Conservation (phyloP, 2,329 filamentous ascomycete genomes). For the Beauveria sp. region DNA sequence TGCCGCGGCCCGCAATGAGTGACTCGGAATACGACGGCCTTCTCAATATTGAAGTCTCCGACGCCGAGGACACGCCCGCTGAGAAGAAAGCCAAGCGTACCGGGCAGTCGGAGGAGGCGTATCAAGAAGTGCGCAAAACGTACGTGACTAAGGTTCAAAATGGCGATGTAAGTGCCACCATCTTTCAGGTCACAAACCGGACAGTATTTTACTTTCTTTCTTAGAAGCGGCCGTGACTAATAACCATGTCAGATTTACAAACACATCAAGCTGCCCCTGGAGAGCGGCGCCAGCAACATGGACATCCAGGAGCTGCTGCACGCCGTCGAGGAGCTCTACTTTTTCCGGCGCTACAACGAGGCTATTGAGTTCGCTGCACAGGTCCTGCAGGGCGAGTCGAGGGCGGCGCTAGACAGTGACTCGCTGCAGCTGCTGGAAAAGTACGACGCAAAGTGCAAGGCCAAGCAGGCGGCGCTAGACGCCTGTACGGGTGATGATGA, state of each 20-base stretch:
- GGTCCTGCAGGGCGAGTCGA: slow-evolving; percentile 25
- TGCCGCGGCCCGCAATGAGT: background rate
- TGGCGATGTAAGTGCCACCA: slow-evolving; percentile 35
- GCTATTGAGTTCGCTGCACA: slow-evolving; percentile 32
- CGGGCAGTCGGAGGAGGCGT: slow-evolving; percentile 42
- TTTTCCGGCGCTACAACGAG: slow-evolving; percentile 39
- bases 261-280: slow-evolving; percentile 34
- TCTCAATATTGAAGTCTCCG: slow-evolving; percentile 23
- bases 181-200: no score
- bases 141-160: slow-evolving; percentile 47
- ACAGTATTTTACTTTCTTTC: no score
- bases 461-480: slow-evolving; percentile 19
- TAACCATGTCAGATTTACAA: slow-evolving; percentile 13
- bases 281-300: slow-evolving; percentile 32
- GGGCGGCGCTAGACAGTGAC: slow-evolving; percentile 35
- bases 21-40: slow-evolving; percentile 22
- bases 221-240: no score
- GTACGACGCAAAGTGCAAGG: slow-evolving; percentile 36
- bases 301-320: slow-evolving; percentile 44
- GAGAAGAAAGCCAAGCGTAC: slow-evolving; percentile 27
- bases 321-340: slow-evolving; percentile 49
- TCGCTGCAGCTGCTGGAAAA: slow-evolving; percentile 30
- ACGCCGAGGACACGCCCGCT: slow-evolving; percentile 23
- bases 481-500: no score
- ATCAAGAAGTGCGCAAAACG: slow-evolving; percentile 35